Evolutionary conservation across 139 green algal species (phyloP).

Genomic region (Marvania coccoides): DNA sequence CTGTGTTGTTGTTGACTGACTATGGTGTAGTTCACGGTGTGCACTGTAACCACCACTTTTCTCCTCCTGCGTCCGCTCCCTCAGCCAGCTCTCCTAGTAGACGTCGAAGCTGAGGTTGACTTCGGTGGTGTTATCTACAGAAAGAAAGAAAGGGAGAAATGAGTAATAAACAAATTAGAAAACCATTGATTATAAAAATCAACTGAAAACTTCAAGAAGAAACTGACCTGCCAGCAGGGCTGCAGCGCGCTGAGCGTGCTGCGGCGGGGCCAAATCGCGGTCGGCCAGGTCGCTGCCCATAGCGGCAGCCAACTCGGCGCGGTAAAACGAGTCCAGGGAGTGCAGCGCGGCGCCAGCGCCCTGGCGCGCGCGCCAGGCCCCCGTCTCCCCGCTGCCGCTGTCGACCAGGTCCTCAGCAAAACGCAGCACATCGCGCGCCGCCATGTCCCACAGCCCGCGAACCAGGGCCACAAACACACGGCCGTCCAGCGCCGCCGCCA

Average conservation of each 20-base stretch:
- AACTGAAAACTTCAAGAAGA: too few species aligned
- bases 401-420: constrained; percentile 47
- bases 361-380: constrained; percentile 46
- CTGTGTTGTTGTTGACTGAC: too few species aligned
- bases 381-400: constrained; percentile 13
- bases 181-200: too few species aligned
- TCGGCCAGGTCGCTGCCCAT: constrained; percentile 42
- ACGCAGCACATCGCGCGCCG: constrained; percentile 41
- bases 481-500: constrained; percentile 34
- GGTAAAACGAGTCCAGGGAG: constrained; percentile 46
- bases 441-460: constrained; percentile 51
- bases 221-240: constrained; percentile 40
- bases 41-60: too few species aligned
- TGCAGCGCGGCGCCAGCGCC: constrained; percentile 32
- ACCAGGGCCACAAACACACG: constrained; percentile 45
- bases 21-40: too few species aligned
- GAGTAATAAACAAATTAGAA: too few species aligned
- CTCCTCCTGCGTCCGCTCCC: too few species aligned
- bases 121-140: too few species aligned
- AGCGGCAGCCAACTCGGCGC: constrained; percentile 22
- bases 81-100: too few species aligned
- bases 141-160: too few species aligned
- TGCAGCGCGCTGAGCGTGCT: constrained; percentile 40
- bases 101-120: too few species aligned
- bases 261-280: constrained; percentile 44